Evolutionary conservation across 2,329 filamentous ascomycete species (phyloP), one percentile per base, ranked within the genome.

Genomic region (Colletotrichum musicola): DNA sequence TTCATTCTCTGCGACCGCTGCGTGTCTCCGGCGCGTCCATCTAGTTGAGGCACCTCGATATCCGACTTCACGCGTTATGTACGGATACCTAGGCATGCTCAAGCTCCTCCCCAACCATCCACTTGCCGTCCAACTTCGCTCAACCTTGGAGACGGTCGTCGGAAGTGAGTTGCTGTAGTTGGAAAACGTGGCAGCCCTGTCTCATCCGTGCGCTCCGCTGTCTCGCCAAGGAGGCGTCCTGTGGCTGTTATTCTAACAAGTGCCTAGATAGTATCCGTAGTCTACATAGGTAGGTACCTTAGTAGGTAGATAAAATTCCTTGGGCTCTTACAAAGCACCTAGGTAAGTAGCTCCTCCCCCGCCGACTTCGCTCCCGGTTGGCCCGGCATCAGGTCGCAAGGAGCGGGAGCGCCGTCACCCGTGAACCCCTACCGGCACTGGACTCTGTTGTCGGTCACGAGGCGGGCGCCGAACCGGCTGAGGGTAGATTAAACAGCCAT

Each of bases 131-230:
- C 30, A 35, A 9, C 30, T 35, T 35, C 30, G 30, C 30, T 35
- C 30, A 35, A 35, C 30, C 30, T 35, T 35, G 10, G 7, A 35
- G 30, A 35, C 30, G 30, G 30, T 35, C 30, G 30, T 35, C 7
- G 30, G 30, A 35, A 35, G 7, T 55, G 25, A 49, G 50, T n/a
- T n/a, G 20, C 13, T 56, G 38, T 47, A 35, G 30, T 35, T 35
- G 30, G 30, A 44, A 58, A 58, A 58, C 53, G 61, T 64, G 61
- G 53, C 27, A 64, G 12, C 61, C 42, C 53, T 64, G 61, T 46
- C 35, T 16, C 13, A 57, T 20, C 44, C 27, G 61, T 58, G 61
- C 44, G 53, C 46, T 40, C 30, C 30, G 10, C 30, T 35, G 13
- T 51, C 44, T 50, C 44, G 50, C 27, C 53, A 44, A 40, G 27